phyloP scores from a whole-genome alignment of 2,329 filamentous ascomycete genomes.

The Fusarium hainanense region DNA sequence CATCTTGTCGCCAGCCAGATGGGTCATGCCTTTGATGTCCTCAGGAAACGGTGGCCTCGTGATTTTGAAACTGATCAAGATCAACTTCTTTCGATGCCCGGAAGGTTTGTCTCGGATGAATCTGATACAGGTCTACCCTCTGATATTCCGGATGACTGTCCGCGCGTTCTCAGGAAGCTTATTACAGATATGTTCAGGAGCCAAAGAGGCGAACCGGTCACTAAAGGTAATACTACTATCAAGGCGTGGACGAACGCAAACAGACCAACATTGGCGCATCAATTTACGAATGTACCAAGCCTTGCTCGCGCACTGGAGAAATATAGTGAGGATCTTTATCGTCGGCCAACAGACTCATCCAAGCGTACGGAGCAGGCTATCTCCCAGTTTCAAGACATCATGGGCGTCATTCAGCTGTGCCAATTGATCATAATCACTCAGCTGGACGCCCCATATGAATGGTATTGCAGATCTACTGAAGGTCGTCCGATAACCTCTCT shows the following conservation, averaged over 20 bases:
- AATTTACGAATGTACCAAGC: background rate
- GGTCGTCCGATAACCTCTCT: background rate
- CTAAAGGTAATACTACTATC: background rate
- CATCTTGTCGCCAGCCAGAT: background rate
- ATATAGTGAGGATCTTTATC: background rate
- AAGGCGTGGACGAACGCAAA: background rate
- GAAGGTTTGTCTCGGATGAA: too few relatives aligned
- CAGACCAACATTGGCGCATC: background rate
- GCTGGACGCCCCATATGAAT: slow-evolving; percentile 5
- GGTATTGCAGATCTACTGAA: slow-evolving; percentile 6
- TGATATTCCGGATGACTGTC: background rate
- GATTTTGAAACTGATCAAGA: background rate
- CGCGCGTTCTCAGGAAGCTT: background rate
- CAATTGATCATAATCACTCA: slow-evolving; percentile 7
- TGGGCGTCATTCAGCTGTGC: slow-evolving; percentile 1
- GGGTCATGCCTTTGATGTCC: background rate
- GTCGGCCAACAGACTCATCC: background rate
- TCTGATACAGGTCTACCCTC: background rate
- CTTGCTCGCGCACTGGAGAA: background rate
- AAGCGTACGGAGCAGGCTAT: background rate
- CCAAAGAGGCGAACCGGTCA: too few relatives aligned
- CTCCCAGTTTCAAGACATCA: background rate
- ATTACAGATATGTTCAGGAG: background rate
- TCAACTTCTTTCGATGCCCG: too few relatives aligned
- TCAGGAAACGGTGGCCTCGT: background rate